Base-by-base conservation (phyloP, 192 early-diverging fungal genomes). In the Coemansia sp. region DNA sequence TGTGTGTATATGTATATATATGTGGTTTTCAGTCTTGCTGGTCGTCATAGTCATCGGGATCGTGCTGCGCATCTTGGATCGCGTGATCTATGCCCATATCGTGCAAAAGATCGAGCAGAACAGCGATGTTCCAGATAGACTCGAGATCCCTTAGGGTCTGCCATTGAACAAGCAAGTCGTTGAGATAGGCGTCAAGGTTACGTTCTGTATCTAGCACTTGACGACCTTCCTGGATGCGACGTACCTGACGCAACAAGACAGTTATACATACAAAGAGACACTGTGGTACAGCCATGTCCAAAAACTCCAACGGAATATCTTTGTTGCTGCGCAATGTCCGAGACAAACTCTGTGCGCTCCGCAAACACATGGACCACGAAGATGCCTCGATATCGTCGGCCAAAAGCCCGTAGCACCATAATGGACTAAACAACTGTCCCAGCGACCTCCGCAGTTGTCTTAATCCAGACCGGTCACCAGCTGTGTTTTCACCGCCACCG, bases 211-310 rank as follows among this genome's bases (percentile, higher is more conserved):
- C n/a, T n/a, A n/a, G n/a, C n/a, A n/a, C n/a, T n/a, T n/a, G n/a
- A n/a, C n/a, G n/a, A 14, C 9, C 9, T 6, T 39, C 18, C 17
- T 44, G 23, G 2, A 44, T 19, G 6, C 23, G 20, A 17, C 44
- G 49, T 8, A 65, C 48, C 55, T 65, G 62, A 4, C 62, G 54
- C 44, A 65, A 8, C 14, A 65, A 43, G 6, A 65, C 55, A 13
- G 62, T 47, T 18, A 50, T 46, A n/a, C 47, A 43, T 1, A 57
- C 29, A 37, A 65, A 57, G 28, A 65, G 11, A 17, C 44, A 52
- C 9, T 52, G 18, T 11, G 62, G 55, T 1, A 65, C 35, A 4
- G 58, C 36, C 55, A 58, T 52, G 32, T 65, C 55, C 13, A 65
- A 9, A 11, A 57, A 53, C 13, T 52, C 46, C 15, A 65, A 26